Conservation (phyloP, 257 asterid genomes). For the Fraxinus excelsior region DNA sequence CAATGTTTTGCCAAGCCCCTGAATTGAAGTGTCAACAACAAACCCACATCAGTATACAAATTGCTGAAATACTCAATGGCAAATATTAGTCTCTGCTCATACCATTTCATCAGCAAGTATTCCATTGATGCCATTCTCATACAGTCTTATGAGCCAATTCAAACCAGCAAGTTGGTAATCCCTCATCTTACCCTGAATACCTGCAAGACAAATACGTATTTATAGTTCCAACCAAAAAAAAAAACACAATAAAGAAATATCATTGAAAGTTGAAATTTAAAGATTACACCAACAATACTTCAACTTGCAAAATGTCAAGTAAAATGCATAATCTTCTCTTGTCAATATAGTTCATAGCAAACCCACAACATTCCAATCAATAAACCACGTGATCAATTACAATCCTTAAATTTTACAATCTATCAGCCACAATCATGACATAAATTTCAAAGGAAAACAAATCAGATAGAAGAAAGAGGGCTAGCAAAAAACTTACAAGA, state of each 20-base stretch:
- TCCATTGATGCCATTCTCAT: slow-evolving; percentile 98
- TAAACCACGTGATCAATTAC: background rate
- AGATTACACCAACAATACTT: background rate
- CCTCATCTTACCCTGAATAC: slow-evolving; percentile 99
- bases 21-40: slow-evolving; percentile 12
- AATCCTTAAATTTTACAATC: background rate
- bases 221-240: slow-evolving; percentile 4
- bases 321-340: background rate
- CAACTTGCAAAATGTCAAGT: background rate
- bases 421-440: slow-evolving; percentile 1
- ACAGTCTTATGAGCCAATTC: slow-evolving; percentile 92
- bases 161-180: slow-evolving; percentile 99
- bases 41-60: slow-evolving; percentile 13
- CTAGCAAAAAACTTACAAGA: slow-evolving; percentile 65
- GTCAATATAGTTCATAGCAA: background rate
- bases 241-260: background rate
- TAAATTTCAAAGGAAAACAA: background rate
- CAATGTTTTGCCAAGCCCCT: slow-evolving; percentile 99
- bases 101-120: slow-evolving; percentile 99
- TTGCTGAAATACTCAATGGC: slow-evolving; percentile 9
- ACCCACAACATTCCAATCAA: background rate
- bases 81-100: slow-evolving; percentile 6
- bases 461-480: background rate
- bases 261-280: background rate
- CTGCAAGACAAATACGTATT: slow-evolving; percentile 37